Conservation (phyloP, 805 yeast species). For the Monosporozyma servazzii region DNA sequence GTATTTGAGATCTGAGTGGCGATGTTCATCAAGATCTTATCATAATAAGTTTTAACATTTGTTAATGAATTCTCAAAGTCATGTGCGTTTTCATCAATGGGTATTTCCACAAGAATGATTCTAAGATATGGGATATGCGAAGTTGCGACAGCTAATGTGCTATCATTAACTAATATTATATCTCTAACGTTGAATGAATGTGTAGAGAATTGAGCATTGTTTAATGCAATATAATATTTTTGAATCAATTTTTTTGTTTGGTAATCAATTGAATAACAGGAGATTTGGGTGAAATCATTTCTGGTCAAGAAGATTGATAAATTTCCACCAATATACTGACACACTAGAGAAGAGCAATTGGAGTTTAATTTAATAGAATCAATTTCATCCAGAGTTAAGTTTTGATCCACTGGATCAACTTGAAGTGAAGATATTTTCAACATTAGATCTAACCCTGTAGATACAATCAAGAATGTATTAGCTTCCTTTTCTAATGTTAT, state of each 20-base stretch:
- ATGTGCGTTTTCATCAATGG: constrained; percentile 13
- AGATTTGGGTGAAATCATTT: constrained; percentile 48
- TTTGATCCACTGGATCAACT: constrained; percentile 2
- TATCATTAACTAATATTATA: constrained; percentile 46
- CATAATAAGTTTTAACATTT: constrained; percentile 12
- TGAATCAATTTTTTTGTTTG: constrained; percentile 24
- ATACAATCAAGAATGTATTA: constrained; percentile 33
- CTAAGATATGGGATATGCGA: constrained; percentile 75
- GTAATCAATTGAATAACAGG: constrained; percentile 29
- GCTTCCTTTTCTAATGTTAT: constrained; percentile 5
- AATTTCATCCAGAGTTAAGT: constrained; percentile 7
- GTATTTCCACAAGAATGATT: constrained; percentile 44
- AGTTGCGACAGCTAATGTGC: constrained; percentile 56
- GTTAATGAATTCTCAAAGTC: neutral
- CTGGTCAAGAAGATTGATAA: constrained; percentile 48
- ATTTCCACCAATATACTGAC: constrained; percentile 13
- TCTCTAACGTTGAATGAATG: constrained; percentile 41
- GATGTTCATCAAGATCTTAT: constrained; percentile 21
- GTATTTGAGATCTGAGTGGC: constrained; percentile 24
- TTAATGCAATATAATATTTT: constrained; percentile 45
- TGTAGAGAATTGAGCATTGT: constrained; percentile 63
- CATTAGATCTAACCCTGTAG: constrained; percentile 53
- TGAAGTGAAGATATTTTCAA: constrained; percentile 32
- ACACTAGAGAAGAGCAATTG: constrained; percentile 45
- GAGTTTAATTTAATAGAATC: constrained; percentile 34